Evolutionary conservation across 2,329 filamentous ascomycete genomes (phyloP), one percentile per base, ranked within the genome.

Genomic region (Davidsoniella eucalypti): DNA sequence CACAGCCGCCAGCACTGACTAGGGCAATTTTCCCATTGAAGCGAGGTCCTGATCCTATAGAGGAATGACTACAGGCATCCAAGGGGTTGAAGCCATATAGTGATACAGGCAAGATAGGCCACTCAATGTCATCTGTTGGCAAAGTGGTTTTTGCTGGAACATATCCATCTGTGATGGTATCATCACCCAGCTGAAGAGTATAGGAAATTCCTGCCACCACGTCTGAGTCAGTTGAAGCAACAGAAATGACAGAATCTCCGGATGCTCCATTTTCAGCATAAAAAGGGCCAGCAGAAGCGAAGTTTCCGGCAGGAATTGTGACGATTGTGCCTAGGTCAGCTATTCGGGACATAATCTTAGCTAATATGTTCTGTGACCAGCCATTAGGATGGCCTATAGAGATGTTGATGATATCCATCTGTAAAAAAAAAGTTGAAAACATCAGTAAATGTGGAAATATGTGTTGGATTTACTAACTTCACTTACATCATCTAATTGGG

Each of bases 91-190:
- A 50, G 7, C 58, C 57, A 41, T 63, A 56, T 5, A 60, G 55
- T 16, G 47, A 37, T 40, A 49, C 43, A 2, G 39, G 26, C 2
- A 43, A 16, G 36, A 49, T 41, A 6, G 47, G 39, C 47, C 47
- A 49, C 38, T 43, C 26, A 25, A 26, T 25, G 16, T 42, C 66
- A 12, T 72, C 71, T 1, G 71, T 70, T 12, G 67, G 65, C 45
- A 75, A 60, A 44, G 75, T 67, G 4, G 71, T 70, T 56, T 72
- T 2, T 10, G 7, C 16, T 21, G 25, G 16, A 14, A 49, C 17
- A 26, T 49, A 49, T 17, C 38, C 39, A n/a, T 43, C 39, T 7
- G n/a, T 17, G 25, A n/a, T 10, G 7, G n/a, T n/a, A n/a, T n/a
- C n/a, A n/a, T n/a, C n/a, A n/a, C n/a, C n/a, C n/a, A n/a, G n/a